A percentile compares a stretch with the other conserved stretches of the same genome.
Conservation (phyloP, 768 basidiomycete species). For the Flagelloscypha sp. region DNA sequence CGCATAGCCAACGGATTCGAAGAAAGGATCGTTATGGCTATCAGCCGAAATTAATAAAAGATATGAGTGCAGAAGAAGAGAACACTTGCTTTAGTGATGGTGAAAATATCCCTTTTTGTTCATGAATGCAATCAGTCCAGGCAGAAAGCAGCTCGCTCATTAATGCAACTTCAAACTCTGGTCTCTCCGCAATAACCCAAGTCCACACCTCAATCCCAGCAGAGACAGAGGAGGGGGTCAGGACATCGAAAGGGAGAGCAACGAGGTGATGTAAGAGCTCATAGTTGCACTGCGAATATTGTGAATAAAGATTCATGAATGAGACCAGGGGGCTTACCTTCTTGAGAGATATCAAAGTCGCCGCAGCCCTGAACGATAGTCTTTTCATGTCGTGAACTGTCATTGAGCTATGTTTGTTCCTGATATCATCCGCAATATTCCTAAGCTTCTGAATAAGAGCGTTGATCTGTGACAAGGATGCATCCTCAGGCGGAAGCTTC, state of each 20-base stretch:
- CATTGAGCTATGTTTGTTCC: constrained; percentile 61
- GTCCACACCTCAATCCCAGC: constrained; percentile 93
- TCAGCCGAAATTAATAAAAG: constrained; percentile 1
- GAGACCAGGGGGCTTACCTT: constrained; percentile 32
- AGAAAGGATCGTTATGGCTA: constrained; percentile 86
- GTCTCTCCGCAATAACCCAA: constrained; percentile 86
- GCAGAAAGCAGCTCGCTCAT: constrained; percentile 81
- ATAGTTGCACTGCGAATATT: constrained; percentile 58
- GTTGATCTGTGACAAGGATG: constrained; percentile 53
- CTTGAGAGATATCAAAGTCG: constrained; percentile 62
- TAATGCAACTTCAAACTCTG: constrained; percentile 71
- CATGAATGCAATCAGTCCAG: constrained; percentile 78
- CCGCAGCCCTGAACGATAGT: constrained; percentile 79
- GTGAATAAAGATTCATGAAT: constrained; percentile 1
- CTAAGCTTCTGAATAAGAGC: constrained; percentile 63
- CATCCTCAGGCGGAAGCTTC: constrained; percentile 49
- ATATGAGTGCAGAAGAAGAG: background rate
- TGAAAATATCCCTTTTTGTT: constrained; percentile 79
- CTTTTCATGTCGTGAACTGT: constrained; percentile 79
- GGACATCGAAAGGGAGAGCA: constrained; percentile 78
- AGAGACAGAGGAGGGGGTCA: constrained; percentile 78
- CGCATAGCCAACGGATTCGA: constrained; percentile 75
- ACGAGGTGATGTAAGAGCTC: constrained; percentile 85
- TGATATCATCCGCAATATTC: constrained; percentile 57
- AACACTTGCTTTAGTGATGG: constrained; percentile 63